These are phyloP conservation scores for Papiliotrema fonsecae DNA, from an alignment of 1,284 basidiomycete species.

Conservation along the genomic window DNA sequence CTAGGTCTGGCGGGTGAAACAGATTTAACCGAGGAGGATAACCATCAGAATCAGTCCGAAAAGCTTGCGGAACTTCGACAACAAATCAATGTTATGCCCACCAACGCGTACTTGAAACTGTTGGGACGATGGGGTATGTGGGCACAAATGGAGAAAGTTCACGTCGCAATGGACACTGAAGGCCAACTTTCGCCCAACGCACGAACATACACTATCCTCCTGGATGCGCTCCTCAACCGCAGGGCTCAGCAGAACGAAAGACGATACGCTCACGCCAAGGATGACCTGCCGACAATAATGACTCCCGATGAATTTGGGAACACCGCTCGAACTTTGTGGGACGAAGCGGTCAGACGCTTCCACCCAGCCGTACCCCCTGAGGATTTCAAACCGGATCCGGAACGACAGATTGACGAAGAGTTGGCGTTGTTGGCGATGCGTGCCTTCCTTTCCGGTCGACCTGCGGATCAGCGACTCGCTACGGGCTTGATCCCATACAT, in stretches of 20 bases:
- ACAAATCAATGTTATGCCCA: constrained; percentile 28
- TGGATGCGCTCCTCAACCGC: constrained; percentile 15
- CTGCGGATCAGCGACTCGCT: background rate
- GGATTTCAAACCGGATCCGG: background rate
- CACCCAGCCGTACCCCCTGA: background rate
- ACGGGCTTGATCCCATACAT: constrained; percentile 2
- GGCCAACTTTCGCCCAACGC: constrained; percentile 36
- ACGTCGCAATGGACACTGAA: constrained; percentile 26
- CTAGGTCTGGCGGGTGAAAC: background rate
- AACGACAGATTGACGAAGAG: constrained; percentile 22
- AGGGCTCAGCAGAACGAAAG: background rate
- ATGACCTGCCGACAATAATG: background rate
- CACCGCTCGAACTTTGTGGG: constrained; percentile 23
- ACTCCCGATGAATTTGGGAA: constrained; percentile 15
- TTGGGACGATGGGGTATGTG: constrained; percentile 32
- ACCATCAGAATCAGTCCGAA: background rate
- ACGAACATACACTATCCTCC: constrained; percentile 38
- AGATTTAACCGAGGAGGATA: too few relatives aligned
- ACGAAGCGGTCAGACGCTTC: constrained; percentile 30
- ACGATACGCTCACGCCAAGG: background rate
- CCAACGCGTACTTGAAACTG: constrained; percentile 45
- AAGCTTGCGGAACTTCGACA: background rate
- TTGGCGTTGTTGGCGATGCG: constrained; percentile 13
- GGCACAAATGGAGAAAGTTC: constrained; percentile 38
- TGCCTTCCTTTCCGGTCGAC: background rate